Conservation (phyloP, 2,329 filamentous ascomycete species). For the Mariannaea elegans region DNA sequence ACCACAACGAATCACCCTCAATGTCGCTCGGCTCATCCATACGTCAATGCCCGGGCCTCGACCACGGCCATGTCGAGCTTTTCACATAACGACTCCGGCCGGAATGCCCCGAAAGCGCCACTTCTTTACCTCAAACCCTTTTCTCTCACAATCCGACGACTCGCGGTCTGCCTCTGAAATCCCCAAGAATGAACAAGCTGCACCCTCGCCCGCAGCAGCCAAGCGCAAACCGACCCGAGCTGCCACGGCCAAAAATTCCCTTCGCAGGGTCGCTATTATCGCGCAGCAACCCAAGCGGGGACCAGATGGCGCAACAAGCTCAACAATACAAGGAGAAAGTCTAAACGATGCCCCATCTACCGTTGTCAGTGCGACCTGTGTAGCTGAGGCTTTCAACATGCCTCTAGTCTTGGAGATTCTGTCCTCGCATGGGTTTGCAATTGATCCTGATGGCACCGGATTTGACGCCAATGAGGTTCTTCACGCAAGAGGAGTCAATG, state of each 20-base stretch:
- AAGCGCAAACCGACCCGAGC: constrained; percentile 59
- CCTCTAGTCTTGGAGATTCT: constrained; percentile 65
- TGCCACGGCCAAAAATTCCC: constrained; percentile 71
- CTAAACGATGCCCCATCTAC: constrained; percentile 50
- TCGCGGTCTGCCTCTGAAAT: constrained; percentile 32
- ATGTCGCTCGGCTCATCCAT: constrained; percentile 43
- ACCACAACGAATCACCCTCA: constrained; percentile 45
- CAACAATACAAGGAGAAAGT: constrained; percentile 21
- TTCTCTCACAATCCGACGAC: constrained; percentile 55
- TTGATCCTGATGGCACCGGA: constrained; percentile 68
- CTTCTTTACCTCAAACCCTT: constrained; percentile 74
- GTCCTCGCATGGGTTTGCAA: constrained; percentile 65
- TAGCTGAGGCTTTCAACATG: constrained; percentile 73
- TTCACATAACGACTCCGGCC: constrained; percentile 57
- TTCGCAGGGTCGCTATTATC: constrained; percentile 86
- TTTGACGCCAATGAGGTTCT: constrained; percentile 71
- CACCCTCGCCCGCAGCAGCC: constrained; percentile 28
- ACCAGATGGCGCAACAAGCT: constrained; percentile 44
- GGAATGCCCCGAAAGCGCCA: constrained; percentile 63
- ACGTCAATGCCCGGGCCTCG: constrained; percentile 38
- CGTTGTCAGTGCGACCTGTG: constrained; percentile 66
- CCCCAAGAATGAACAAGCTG: constrained; percentile 28
- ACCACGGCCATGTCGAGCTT: constrained; percentile 45
- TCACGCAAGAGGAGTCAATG: constrained; percentile 67
- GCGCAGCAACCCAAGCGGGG: constrained; percentile 69